Evolutionary conservation across 768 basidiomycete genomes (phyloP).

Genomic region (Symmetrospora coprosmae): DNA sequence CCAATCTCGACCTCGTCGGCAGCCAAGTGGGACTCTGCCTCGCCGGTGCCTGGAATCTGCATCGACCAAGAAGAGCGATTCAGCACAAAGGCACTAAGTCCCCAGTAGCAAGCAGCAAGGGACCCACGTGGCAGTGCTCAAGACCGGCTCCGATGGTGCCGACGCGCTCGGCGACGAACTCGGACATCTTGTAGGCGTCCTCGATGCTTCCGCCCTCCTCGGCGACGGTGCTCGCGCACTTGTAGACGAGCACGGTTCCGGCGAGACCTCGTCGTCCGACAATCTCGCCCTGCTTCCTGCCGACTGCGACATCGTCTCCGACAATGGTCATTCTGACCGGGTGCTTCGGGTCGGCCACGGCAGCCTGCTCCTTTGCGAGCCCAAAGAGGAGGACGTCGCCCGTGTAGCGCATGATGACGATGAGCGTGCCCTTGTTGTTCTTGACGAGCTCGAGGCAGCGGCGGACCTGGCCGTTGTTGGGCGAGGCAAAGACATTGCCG

Average conservation of each 20-base stretch:
- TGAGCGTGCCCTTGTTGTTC: conserved; percentile 13
- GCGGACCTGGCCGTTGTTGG: conserved; percentile 46
- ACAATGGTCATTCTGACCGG: conserved; percentile 21
- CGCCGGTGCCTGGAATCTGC: conserved; percentile 38
- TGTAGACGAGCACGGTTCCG: conserved; percentile 40
- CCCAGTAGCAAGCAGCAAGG: not conserved
- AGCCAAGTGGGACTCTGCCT: conserved; percentile 35
- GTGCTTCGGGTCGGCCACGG: conserved; percentile 29
- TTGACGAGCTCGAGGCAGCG: conserved; percentile 6
- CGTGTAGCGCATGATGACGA: conserved; percentile 31
- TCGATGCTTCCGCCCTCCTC: conserved; percentile 36
- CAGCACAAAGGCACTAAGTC: not conserved
- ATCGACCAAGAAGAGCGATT: not conserved
- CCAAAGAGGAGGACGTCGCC: conserved; percentile 40
- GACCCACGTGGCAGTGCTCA: conserved; percentile 38
- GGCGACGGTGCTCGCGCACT: conserved; percentile 38
- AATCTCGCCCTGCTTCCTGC: conserved; percentile 37
- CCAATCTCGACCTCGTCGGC: conserved; percentile 39
- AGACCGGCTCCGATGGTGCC: conserved; percentile 40
- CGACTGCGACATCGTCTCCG: conserved; percentile 41
- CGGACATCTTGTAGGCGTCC: conserved; percentile 35
- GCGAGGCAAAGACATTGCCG: conserved; percentile 79
- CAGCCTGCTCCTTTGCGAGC: conserved; percentile 34
- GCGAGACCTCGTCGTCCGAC: conserved; percentile 40
- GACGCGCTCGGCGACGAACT: conserved; percentile 32